Evolutionary conservation across 139 green algal genomes (phyloP), one percentile per base, ranked within the genome.

Genomic region (Monoraphidium neglectum): DNA sequence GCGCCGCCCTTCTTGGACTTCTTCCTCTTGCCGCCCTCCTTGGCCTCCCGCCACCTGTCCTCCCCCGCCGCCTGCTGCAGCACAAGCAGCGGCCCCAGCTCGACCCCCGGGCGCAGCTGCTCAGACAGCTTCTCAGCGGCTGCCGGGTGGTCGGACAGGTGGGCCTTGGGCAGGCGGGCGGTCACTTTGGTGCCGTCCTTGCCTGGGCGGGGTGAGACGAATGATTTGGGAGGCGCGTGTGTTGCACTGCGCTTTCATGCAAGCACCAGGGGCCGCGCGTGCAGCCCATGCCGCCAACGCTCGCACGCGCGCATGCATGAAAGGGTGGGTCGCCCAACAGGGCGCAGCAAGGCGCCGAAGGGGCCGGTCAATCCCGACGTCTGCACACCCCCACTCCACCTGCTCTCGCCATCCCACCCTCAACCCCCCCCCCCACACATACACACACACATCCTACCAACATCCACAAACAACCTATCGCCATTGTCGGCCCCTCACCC

Each of bases 111-210:
- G 53, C 76, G 54, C 1, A 94, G 4, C 8, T 81, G 71, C 12
- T 74, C 60, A 36, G 33, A 1, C 67, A 97, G 78, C 10, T 77
- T 91, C 38, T 82, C 80, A 12, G 68, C 83, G 3, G 77, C 90
- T 0, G 75, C 71, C 1, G 92, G 90, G 76, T 96, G 90, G 74
- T 97, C 93, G 2, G 86, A 84, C 65, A 97, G 76, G 82, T 97
- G 93, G 4, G 76, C 79, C 3, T 68, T 68, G 21, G 90, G 87
- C 70, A 97, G 78, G 40, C 81, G 73, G 0, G 73, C 89, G 26
- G 68, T 61, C 18, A 84, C 77, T 0, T 24, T 57, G 26, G 69
- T 47, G 49, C 63, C 79, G 1, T 46, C 24, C 26, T 36, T 30
- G 26, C 56, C 26, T 32, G n/a, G 12, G 56, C 10, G 56, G 56